Evolutionary conservation across 192 early-diverging fungal species (phyloP).

Genomic region (Backusella sp.): DNA sequence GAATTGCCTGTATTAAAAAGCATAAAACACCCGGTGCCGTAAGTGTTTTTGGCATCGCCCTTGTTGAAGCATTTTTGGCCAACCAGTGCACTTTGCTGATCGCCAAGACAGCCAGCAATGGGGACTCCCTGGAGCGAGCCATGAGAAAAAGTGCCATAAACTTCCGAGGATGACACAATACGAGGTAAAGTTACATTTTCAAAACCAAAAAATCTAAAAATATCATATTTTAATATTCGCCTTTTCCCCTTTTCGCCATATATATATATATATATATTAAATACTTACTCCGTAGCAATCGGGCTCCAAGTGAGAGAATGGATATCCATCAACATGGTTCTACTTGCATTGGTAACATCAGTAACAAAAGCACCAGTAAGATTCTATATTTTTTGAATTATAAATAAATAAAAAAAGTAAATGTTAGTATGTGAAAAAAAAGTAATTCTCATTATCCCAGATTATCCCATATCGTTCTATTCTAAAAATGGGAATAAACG

Average conservation of each 20-base stretch:
- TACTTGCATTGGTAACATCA: constrained; percentile 89
- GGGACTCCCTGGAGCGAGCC: constrained; percentile 72
- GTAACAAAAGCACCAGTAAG: constrained; percentile 88
- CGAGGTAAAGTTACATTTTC: constrained; percentile 69
- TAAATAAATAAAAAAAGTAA: constrained; percentile 19
- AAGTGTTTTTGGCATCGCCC: constrained; percentile 93
- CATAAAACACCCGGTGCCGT: constrained; percentile 96
- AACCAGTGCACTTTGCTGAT: constrained; percentile 93
- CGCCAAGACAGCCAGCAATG: constrained; percentile 85
- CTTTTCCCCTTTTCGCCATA: background rate
- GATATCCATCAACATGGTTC: constrained; percentile 95
- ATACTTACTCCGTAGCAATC: constrained; percentile 44
- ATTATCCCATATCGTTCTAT: background rate
- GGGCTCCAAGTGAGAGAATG: constrained; percentile 77
- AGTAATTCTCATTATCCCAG: background rate
- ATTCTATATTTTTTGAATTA: constrained; percentile 61
- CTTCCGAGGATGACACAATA: constrained; percentile 79
- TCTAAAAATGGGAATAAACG: background rate
- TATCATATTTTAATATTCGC: background rate
- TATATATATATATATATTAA: no score
- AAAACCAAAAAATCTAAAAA: constrained; percentile 28
- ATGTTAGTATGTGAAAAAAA: constrained; percentile 10
- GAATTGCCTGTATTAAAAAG: constrained; percentile 85
- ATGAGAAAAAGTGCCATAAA: constrained; percentile 65
- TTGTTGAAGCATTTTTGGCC: constrained; percentile 86